Base-by-base conservation (phyloP, 192 early-diverging fungal genomes). In the Phycomyces nitens region DNA sequence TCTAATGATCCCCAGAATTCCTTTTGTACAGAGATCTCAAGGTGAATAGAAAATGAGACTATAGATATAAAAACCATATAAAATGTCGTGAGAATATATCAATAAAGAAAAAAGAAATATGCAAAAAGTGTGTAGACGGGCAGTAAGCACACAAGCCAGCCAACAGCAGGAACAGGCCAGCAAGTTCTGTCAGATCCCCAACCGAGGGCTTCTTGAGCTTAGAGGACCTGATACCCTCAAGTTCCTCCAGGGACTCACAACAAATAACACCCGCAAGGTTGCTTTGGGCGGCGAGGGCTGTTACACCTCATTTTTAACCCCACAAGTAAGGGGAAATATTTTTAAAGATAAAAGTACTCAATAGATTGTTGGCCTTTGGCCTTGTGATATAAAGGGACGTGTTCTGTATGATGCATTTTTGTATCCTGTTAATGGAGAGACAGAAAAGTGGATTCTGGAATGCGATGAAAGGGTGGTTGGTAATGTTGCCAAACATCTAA, bases 181-280 rank as follows among this genome's bases (percentile, higher is more conserved):
- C 24, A 60, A 56, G 40, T 89, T 78, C 66, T 80, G 81, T 49
- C 77, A 66, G 41, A 64, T 90, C 14, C 72, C 80, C 3, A 69
- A 78, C 14, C 84, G 90, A 11, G 79, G 78, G 9, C 61, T 92
- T 11, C 61, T 92, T 21, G 82, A 86, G 68, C 72, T 92, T 55
- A 53, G 74, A 12, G 96, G 96, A 1, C 22, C 67, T 22, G 93
- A 94, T 61, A 82, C 92, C 2, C 60, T 79, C 56, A 88, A 89
- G 75, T 99, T 95, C 64, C 77, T 99, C 53, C 94, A 99, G 60
- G 94, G 95, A 9, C 78, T 97, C 61, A 88, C 86, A 58, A 96
- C 93, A 34, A 95, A 96, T 78, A 79, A 96, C 65, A 94, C 96
- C 84, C 68, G 77, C 20, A 58, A 44, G 29, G 76, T 96, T 22